These are phyloP conservation scores for Datura wrightii DNA, from an alignment of 257 asterid species.

Conservation along the genomic window DNA sequence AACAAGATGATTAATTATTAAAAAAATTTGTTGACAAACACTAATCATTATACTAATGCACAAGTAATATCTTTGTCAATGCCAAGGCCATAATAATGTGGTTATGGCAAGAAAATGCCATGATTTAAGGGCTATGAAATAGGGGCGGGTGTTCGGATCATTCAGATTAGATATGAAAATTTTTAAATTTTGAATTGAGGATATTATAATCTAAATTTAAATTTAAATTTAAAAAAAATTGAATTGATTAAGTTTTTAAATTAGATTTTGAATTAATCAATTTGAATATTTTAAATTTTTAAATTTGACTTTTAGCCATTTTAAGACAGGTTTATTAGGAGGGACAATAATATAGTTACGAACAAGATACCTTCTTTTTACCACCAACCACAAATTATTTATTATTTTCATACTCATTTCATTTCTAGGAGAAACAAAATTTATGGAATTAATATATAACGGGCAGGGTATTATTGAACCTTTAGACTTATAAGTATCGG, in stretches of 20 bases:
- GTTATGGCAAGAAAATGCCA: slow-evolving; percentile 21
- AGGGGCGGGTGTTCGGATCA: too few relatives aligned
- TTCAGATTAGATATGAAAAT: too few relatives aligned
- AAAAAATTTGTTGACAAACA: not conserved
- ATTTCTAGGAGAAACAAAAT: not conserved
- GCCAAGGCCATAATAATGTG: not conserved
- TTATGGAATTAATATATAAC: not conserved
- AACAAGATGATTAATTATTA: not conserved
- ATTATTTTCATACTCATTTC: not conserved
- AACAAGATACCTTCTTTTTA: not conserved
- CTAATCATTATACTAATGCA: not conserved
- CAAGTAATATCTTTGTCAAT: not conserved
- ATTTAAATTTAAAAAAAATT: too few relatives aligned
- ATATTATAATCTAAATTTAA: too few relatives aligned
- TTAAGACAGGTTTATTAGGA: too few relatives aligned
- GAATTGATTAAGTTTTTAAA: too few relatives aligned
- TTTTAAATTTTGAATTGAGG: too few relatives aligned
- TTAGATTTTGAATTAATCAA: too few relatives aligned
- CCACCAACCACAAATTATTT: not conserved
- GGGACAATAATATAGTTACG: too few relatives aligned
- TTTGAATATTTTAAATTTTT: too few relatives aligned
- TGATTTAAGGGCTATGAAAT: not conserved
- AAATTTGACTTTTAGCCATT: too few relatives aligned
- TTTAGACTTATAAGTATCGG: not conserved
- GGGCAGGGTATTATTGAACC: not conserved